These are phyloP conservation scores for Calonectria hawksworthii DNA, from an alignment of 2,329 filamentous ascomycete species.

Conservation along the genomic window DNA sequence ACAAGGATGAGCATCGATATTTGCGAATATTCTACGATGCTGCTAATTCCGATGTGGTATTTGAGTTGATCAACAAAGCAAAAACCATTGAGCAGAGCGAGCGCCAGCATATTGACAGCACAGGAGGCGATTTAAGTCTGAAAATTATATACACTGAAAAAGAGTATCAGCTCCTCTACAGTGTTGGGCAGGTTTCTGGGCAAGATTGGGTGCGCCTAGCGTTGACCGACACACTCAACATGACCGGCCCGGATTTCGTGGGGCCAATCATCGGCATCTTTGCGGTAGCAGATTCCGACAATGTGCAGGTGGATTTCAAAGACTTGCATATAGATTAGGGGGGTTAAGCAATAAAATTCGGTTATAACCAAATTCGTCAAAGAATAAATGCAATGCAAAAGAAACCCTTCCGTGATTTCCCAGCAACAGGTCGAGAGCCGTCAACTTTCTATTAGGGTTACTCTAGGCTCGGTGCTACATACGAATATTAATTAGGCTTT, in stretches of 20 bases:
- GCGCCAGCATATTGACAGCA: not conserved
- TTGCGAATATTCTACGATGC: conserved; percentile 5
- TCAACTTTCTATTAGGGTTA: too few relatives aligned
- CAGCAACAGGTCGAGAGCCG: not conserved
- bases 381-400: not conserved
- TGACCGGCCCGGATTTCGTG: conserved; percentile 9
- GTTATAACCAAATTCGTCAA: too few relatives aligned
- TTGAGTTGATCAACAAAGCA: conserved; percentile 1
- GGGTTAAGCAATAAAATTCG: not conserved
- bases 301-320: not conserved
- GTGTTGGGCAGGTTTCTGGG: not conserved
- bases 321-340: not conserved
- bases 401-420: not conserved
- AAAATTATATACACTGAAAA: conserved; percentile 3
- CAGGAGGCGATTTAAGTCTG: not conserved
- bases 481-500: conserved; percentile 1
- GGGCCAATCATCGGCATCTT: conserved; percentile 14
- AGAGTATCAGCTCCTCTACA: not conserved
- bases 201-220: not conserved
- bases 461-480: not conserved
- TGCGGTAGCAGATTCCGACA: not conserved
- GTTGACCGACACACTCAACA: not conserved
- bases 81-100: not conserved
- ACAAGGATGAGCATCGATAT: conserved; percentile 18
- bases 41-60: not conserved